Evolutionary conservation across 495 filamentous ascomycete species (phyloP), one percentile per base, ranked within the genome.

Genomic region (Wilcoxina mikolae): DNA sequence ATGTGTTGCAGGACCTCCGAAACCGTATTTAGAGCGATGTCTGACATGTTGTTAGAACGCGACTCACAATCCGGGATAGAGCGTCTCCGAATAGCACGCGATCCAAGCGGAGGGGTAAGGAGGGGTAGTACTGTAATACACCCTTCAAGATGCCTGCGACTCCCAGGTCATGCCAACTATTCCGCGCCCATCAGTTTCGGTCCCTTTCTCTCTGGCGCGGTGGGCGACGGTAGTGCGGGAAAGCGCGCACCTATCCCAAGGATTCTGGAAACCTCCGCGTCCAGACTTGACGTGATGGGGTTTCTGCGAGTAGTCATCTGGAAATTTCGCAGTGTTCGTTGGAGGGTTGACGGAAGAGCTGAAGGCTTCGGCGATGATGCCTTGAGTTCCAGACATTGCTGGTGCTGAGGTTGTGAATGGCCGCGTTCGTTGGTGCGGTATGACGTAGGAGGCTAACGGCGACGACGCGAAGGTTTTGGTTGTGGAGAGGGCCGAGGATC

Each of bases 161-260:
- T 11, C 26, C 28, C n/a, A 42, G 15, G 20, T 52, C 18, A 22
- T 12, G 45, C 60, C 60, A 64, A 28, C 59, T 62, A 58, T 46
- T 20, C 11, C 22, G 11, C 42, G 22, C 5, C 18, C 42, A 45
- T 17, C 18, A 12, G n/a, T 12, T 12, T 50, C 26, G 27, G 22
- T 17, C 22, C 15, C 10, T 25, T 50, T 50, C 27, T 22, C 20
- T 17, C 20, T 12, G 12, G 22, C 4, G 27, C 27, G 27, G 47
- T 28, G 11, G 12, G 18, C 22, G 15, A 24, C 7, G 23, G 9
- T 22, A 5, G 39, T 38, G 28, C 29, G 24, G 43, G 43, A 46
- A 15, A 46, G 43, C 20, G 35, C 35, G 35, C 56, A 65, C 63
- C 63, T 65, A 23, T 56, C 64, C 63, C 58, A 66, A 27, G 63